Base-by-base conservation (phyloP, 306 rosid species). In the Medicago lupulina region DNA sequence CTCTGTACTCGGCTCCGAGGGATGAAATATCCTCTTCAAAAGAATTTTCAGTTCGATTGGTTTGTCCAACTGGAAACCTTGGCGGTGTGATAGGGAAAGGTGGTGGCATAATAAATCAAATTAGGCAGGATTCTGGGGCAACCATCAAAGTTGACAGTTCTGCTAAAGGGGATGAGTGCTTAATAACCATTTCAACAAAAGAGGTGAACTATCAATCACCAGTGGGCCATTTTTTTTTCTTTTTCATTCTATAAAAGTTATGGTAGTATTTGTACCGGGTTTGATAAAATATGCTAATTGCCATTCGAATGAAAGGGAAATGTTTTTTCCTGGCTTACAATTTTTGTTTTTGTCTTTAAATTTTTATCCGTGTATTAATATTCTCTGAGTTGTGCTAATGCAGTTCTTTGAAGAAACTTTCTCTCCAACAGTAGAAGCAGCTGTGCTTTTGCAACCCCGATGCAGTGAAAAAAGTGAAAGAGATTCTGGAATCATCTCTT, bases 11-110 rank as follows among this genome's bases (percentile, higher is more conserved):
- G 2, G 93, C 97, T 75, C 90, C 97, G 8, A 86, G 99, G 79
- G 98, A 90, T 76, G 99, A 90, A 6, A 80, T 82, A 60, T 85
- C 97, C 60, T 84, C 93, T 67, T 84, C 93, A 9, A 96, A 88
- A 85, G 99, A 96, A 23, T 96, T 96, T 76, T 87, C 96, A 60
- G 83, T 90, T 77, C 97, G 91, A 23, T 70, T 96, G 84, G 80
- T 96, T 77, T 96, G 99, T 76, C 99, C 98, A 21, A 92, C 85
- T 51, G 91, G 83, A 31, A 96, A 92, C 83, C 88, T 92, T 76
- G 99, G 99, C 31, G 97, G 99, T 11, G 99, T 96, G 77, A 96
- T 96, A 80, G 99, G 99, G 70, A 96, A 96, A 87, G 99, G 99
- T 73, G 99, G 99, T 79, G 83, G 16, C 31, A 83, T 96, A 61